Conservation (phyloP, 352 stramenopile genomes). For the Pythium folliculosum region DNA sequence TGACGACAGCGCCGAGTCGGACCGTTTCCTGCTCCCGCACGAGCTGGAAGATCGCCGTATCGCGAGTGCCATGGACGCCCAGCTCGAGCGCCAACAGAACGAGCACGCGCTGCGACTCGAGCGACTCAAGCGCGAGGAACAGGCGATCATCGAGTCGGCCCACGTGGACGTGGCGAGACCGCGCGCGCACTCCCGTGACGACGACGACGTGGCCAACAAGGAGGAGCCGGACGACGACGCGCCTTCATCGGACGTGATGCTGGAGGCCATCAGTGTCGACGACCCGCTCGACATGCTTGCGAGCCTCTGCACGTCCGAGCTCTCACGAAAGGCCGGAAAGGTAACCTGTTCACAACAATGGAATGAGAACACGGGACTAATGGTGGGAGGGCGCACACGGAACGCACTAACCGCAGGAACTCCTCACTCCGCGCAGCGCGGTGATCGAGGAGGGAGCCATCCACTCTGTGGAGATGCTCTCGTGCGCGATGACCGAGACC, state of each 20-base stretch:
- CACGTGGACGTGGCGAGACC: background rate
- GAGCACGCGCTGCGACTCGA: background rate
- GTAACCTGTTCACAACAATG: background rate
- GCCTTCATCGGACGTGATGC: conserved; percentile 1
- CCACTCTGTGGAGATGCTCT: conserved; percentile 9
- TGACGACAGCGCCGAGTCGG: background rate
- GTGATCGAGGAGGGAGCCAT: background rate
- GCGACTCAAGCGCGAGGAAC: conserved; percentile 9
- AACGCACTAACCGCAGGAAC: background rate
- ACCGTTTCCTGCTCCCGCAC: conserved; percentile 26
- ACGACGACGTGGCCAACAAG: background rate
- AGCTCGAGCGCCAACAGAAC: background rate
- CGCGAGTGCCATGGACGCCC: background rate
- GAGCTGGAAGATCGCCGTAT: conserved; percentile 25
- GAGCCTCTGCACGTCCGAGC: conserved; percentile 14
- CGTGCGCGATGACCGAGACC: conserved; percentile 1
- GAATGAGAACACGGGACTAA: background rate
- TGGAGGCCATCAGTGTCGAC: conserved; percentile 10
- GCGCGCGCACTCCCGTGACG: background rate
- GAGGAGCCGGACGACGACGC: background rate
- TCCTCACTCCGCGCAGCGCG: background rate
- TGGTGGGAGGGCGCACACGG: background rate
- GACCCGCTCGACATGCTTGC: conserved; percentile 17
- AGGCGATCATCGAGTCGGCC: conserved; percentile 17
- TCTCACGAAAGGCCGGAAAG: conserved; percentile 4